Evolutionary conservation across 768 basidiomycete genomes (phyloP).

Genomic region (Mycena pura): DNA sequence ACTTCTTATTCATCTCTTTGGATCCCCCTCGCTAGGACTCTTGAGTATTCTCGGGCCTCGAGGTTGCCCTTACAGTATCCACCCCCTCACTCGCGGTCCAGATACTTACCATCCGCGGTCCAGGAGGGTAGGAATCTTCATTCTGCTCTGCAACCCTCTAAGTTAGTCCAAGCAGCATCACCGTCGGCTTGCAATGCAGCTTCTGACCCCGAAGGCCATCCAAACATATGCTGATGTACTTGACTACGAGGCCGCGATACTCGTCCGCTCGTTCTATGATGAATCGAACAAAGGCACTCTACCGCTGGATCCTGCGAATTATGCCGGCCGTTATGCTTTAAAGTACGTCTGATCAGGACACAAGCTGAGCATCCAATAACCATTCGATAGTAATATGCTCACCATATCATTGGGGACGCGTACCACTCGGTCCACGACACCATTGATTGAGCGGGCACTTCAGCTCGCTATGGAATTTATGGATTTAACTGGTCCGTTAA

Average conservation of each 20-base stretch:
- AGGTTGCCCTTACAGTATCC: too few relatives aligned
- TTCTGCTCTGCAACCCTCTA: neutral
- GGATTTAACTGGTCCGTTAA: constrained; percentile 16
- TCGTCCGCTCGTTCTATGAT: constrained; percentile 27
- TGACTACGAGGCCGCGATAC: constrained; percentile 28
- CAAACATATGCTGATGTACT: constrained; percentile 23
- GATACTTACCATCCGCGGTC: too few relatives aligned
- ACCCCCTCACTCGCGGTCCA: neutral
- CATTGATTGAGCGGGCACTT: constrained; percentile 24
- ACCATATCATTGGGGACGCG: constrained; percentile 29
- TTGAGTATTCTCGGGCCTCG: too few relatives aligned
- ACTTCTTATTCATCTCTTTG: too few relatives aligned
- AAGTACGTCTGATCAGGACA: constrained; percentile 17
- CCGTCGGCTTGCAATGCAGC: constrained; percentile 27
- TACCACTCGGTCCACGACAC: constrained; percentile 18
- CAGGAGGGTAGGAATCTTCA: neutral
- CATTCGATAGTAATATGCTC: constrained; percentile 26
- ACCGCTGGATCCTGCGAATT: constrained; percentile 26
- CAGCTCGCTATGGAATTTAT: constrained; percentile 29
- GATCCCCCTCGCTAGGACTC: too few relatives aligned
- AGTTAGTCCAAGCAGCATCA: constrained; percentile 7
- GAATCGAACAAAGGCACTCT: constrained; percentile 15
- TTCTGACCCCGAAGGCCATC: constrained; percentile 23
- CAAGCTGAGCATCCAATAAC: neutral
- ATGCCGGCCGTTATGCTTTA: constrained; percentile 25